Base-by-base conservation (phyloP, 164 flowering plant genomes). In the Tetrastigma voinierianum region DNA sequence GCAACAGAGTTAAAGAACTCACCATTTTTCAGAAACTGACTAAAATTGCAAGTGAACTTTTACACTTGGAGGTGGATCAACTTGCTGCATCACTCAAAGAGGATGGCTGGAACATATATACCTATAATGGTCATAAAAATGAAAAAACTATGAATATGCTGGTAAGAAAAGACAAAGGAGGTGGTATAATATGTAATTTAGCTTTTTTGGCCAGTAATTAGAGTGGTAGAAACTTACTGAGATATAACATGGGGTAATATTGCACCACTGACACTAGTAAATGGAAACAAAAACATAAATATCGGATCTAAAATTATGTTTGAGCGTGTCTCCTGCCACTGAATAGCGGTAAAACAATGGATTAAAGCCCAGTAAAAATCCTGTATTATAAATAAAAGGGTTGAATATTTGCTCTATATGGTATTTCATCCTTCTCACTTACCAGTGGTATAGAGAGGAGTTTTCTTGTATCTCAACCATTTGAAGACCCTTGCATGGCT, bases 401-500 rank as follows among this genome's bases (percentile, higher is more conserved):
- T 32, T 32, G 62, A 16, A 24, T n/a, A 17, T 10, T 17, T 46
- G 3, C 11, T 8, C 14, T 20, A 11, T 17, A 54, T 46, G 7
- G 21, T 15, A 60, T 59, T 63, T 0, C 51, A 47, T 43, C 23
- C n/a, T n/a, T 17, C 24, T 48, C 57, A 21, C 59, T 65, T 54
- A 82, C 89, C 71, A 18, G 82, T 83, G 52, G 85, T 87, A 75
- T 79, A 83, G 17, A 87, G 57, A 44, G 91, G 91, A 46, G 89
- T 87, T 68, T 74, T n/a, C n/a, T 85, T 23, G 89, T 87, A 19
- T 87, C 91, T 84, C 52, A 87, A 77, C 16, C 91, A 89, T 1
- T 89, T 82, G 53, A 87, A 83, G 21, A 87, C n/a, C 91, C 91
- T 75, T 85, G 91, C 81, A 83, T 81, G 11, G 91, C 87, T 58